Evolutionary conservation across 495 filamentous ascomycete species (phyloP), one percentile per base, ranked within the genome.

Genomic region (Podospora didyma): DNA sequence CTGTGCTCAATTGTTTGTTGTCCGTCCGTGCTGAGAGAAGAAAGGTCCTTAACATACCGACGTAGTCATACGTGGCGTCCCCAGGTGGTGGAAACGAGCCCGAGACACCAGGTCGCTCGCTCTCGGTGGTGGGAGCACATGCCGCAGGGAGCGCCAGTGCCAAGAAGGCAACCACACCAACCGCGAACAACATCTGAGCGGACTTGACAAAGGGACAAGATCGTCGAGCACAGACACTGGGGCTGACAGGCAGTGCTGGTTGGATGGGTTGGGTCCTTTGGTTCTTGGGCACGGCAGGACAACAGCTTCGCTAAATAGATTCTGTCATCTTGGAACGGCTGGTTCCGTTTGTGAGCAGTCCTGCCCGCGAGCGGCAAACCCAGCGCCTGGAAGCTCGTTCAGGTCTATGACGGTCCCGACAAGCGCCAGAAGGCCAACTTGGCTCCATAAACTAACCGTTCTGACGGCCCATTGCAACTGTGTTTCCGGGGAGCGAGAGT

Each of bases 41-140:
- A 7, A 35, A 35, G 34, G 34, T 35, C 14, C 34, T 35, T 35
- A 21, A 49, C 47, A 45, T 50, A 57, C 54, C 54, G 24, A 57
- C 47, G 21, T 57, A 57, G 23, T 57, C 54, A 45, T 57, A 57
- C 5, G 34, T 57, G 22, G 54, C 54, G 16, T 31, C 34, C 2
- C 39, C 51, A 3, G 51, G 23, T n/a, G 20, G 39, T 6, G 51
- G 22, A 19, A 54, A 54, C 19, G 49, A 12, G 20, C 49, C 9
- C 9, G 26, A 31, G 4, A 31, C 26, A 31, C 4, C 26, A 9
- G 26, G 26, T 9, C 26, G 3, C 26, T 31, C 26, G 26, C 26
- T 31, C 26, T 31, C 26, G 9, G 26, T 31, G 42, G 46, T 48
- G 24, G 46, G 46, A 48, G 14, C 46, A n/a, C 20, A 48, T 21